phyloP scores from a whole-genome alignment of 495 filamentous ascomycete genomes.

The Cercophora sp. region DNA sequence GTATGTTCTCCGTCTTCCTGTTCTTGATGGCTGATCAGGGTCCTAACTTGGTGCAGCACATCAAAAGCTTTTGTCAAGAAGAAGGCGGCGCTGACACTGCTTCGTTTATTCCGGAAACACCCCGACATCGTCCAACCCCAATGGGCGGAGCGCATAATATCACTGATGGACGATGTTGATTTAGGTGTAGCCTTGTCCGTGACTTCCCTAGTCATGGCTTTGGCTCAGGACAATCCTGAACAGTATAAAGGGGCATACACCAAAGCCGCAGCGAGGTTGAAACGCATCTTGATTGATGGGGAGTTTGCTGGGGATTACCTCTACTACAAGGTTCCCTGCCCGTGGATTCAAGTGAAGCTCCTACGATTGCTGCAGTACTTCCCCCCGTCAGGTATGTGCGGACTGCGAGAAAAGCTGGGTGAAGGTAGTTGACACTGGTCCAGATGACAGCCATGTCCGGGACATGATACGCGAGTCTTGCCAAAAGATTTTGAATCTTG shows the following conservation, averaged over 20 bases:
- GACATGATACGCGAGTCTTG: slow-evolving; percentile 89
- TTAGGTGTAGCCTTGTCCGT: slow-evolving; percentile 94
- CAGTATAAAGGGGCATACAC: slow-evolving; percentile 91
- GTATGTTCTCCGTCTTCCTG: slow-evolving; percentile 50
- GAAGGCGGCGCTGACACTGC: slow-evolving; percentile 94
- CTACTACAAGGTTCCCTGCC: slow-evolving; percentile 98
- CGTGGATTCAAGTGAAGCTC: slow-evolving; percentile 97
- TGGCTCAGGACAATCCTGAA: slow-evolving; percentile 89
- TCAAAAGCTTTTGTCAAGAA: slow-evolving; percentile 99
- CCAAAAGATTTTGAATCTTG: slow-evolving; percentile 81
- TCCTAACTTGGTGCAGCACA: slow-evolving; percentile 53
- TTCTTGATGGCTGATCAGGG: background rate
- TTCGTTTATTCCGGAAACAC: slow-evolving; percentile 92
- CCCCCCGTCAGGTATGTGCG: slow-evolving; percentile 80
- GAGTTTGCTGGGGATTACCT: slow-evolving; percentile 86
- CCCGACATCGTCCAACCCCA: slow-evolving; percentile 89
- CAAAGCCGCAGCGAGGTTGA: slow-evolving; percentile 85
- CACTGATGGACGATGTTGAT: slow-evolving; percentile 94
- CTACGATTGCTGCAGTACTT: slow-evolving; percentile 91
- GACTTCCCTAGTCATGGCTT: slow-evolving; percentile 92
- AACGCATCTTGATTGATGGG: slow-evolving; percentile 82
- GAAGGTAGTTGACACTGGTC: too few species aligned
- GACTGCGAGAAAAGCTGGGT: too few species aligned
- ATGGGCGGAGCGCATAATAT: slow-evolving; percentile 97
- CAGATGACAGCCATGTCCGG: slow-evolving; percentile 88